Percentiles rank a stretch among this genome's conserved stretches.
These are phyloP conservation scores for Acacia acuminata DNA, from an alignment of 306 rosid species.

Conservation along the genomic window DNA sequence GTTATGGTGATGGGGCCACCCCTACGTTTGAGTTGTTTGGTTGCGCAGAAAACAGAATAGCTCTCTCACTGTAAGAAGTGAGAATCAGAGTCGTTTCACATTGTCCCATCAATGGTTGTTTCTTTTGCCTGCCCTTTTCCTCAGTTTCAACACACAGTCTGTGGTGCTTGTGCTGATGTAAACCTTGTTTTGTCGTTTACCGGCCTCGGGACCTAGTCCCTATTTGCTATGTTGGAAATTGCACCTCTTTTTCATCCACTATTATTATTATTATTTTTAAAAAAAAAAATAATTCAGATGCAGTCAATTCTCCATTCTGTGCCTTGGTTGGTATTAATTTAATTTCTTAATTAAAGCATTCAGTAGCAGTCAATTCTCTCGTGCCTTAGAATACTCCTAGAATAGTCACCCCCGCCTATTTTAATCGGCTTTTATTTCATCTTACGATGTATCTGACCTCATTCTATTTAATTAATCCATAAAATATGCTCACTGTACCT, in stretches of 20 bases:
- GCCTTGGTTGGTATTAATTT: not conserved
- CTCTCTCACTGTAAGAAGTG: not conserved
- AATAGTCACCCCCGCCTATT: not conserved
- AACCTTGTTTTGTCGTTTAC: constrained; percentile 44
- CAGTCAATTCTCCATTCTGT: not conserved
- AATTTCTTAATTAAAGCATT: too few relatives aligned
- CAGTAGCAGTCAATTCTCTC: not conserved
- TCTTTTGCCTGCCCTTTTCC: not conserved
- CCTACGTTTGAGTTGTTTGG: not conserved
- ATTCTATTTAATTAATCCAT: not conserved
- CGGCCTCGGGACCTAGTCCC: constrained; percentile 33
- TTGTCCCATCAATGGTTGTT: not conserved
- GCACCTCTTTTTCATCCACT: not conserved
- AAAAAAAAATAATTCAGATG: not conserved
- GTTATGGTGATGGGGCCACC: not conserved
- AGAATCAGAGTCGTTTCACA: not conserved
- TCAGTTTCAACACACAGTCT: not conserved
- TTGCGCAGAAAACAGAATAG: not conserved
- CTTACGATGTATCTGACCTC: not conserved
- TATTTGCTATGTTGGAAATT: constrained; percentile 21
- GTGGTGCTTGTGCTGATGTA: not conserved
- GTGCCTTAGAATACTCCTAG: not conserved
- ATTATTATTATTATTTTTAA: not conserved
- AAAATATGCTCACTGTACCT: not conserved
- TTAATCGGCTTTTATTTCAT: not conserved